These are phyloP conservation scores for Tilletia setariae DNA, from an alignment of 1,284 basidiomycete species.

Conservation along the genomic window DNA sequence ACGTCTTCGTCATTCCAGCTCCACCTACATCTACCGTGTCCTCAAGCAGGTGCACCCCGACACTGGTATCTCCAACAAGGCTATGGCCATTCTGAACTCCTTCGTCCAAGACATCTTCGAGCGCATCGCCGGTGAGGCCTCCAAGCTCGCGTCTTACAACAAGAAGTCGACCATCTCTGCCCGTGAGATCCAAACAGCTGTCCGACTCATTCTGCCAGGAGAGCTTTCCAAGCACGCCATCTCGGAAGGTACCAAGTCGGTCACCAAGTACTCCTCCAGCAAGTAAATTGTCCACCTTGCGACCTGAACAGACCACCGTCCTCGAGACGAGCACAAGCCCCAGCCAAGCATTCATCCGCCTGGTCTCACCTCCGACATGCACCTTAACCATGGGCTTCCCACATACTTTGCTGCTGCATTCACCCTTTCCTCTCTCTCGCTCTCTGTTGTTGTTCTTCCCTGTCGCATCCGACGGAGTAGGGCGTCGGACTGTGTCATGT, in stretches of 20 bases:
- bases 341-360: neutral
- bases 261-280: conserved; percentile 62
- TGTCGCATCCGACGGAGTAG: neutral
- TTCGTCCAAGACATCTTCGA: conserved; percentile 60
- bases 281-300: conserved; percentile 47
- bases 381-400: neutral
- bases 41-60: conserved; percentile 62
- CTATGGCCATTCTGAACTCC: conserved; percentile 56
- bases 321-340: neutral
- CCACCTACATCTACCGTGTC: conserved; percentile 59
- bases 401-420: neutral
- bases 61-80: conserved; percentile 59
- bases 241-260: conserved; percentile 72
- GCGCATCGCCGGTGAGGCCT: conserved; percentile 55
- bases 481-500: conserved; percentile 2
- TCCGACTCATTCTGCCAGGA: conserved; percentile 57
- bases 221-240: conserved; percentile 78
- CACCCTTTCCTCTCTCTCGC: neutral
- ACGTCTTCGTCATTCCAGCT: conserved; percentile 23
- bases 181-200: conserved; percentile 55
- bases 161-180: conserved; percentile 55
- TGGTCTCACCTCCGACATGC: no score
- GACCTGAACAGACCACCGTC: neutral
- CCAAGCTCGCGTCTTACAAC: conserved; percentile 55
- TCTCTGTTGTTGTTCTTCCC: conserved; percentile 3